phyloP scores from a whole-genome alignment of 225 moss, liverwort and hornwort species.

The Polytrichum formosum region DNA sequence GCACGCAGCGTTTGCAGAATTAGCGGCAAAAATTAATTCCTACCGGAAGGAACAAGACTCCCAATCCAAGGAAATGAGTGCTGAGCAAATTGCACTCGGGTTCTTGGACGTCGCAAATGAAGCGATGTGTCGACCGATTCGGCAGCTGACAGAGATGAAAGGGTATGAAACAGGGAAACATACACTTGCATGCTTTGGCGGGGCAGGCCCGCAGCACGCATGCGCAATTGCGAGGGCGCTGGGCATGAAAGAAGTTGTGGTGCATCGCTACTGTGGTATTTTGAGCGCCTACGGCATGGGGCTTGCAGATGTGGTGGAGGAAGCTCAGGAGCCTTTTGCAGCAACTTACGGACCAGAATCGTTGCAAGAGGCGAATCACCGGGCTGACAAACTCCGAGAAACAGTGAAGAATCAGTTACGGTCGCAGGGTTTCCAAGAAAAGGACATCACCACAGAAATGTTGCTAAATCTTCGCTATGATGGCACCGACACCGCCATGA shows the following conservation, averaged over 20 bases:
- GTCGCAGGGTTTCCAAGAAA: conserved; percentile 67
- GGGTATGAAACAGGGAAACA: conserved; percentile 93
- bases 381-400: conserved; percentile 49
- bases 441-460: conserved; percentile 67
- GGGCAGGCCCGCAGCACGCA: conserved; percentile 98
- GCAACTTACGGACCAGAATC: conserved; percentile 67
- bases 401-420: conserved; percentile 65
- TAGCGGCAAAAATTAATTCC: conserved; percentile 60
- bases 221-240: conserved; percentile 89
- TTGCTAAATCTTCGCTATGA: conserved; percentile 96
- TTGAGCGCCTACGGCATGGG: conserved; percentile 99
- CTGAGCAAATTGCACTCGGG: conserved; percentile 82
- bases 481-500: conserved; percentile 96
- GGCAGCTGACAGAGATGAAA: conserved; percentile 99
- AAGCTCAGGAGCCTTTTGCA: conserved; percentile 93
- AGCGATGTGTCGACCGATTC: conserved; percentile 98
- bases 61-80: conserved; percentile 69
- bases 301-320: conserved; percentile 95
- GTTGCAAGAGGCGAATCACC: conserved; percentile 61
- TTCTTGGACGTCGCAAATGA: conserved; percentile 97
- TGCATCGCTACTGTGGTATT: conserved; percentile 93
- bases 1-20: conserved; percentile 50
- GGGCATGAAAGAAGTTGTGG: conserved; percentile 87
- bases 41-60: conserved; percentile 71
- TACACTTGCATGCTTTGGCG: conserved; percentile 92